phyloP scores from a whole-genome alignment of 805 yeast species.

The Candida morakotiae region DNA sequence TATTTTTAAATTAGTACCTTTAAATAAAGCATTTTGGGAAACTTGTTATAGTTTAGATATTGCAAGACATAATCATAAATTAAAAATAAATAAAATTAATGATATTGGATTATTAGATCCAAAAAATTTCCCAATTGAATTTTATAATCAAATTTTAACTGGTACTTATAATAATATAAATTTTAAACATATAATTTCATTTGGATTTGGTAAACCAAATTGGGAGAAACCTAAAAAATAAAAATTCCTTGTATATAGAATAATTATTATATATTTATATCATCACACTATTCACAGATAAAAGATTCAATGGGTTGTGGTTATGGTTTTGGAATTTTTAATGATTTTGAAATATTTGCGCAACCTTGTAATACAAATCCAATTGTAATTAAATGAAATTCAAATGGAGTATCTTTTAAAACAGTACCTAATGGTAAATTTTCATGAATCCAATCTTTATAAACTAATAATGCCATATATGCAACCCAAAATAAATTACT shows the following conservation, averaged over 20 bases:
- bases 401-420: conserved; percentile 54
- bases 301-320: too few species aligned
- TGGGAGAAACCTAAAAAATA: conserved; percentile 6
- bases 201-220: conserved; percentile 12
- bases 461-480: conserved; percentile 66
- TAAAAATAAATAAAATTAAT: conserved; percentile 17
- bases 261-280: too few species aligned
- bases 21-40: conserved; percentile 37
- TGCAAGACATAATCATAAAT: conserved; percentile 25
- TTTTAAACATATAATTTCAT: conserved; percentile 19
- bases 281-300: too few species aligned
- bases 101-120: conserved; percentile 39
- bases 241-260: too few species aligned
- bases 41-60: conserved; percentile 25
- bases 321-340: conserved; percentile 84
- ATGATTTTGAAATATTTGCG: conserved; percentile 84
- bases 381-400: conserved; percentile 68
- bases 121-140: conserved; percentile 22
- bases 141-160: conserved; percentile 21
- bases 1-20: conserved; percentile 19
- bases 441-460: conserved; percentile 43
- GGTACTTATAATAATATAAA: conserved; percentile 22
- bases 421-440: conserved; percentile 64
- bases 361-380: conserved; percentile 79
- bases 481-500: conserved; percentile 73